Evolutionary conservation across 805 yeast genomes (phyloP).

Genomic region (Debaryomyces hansenii): DNA sequence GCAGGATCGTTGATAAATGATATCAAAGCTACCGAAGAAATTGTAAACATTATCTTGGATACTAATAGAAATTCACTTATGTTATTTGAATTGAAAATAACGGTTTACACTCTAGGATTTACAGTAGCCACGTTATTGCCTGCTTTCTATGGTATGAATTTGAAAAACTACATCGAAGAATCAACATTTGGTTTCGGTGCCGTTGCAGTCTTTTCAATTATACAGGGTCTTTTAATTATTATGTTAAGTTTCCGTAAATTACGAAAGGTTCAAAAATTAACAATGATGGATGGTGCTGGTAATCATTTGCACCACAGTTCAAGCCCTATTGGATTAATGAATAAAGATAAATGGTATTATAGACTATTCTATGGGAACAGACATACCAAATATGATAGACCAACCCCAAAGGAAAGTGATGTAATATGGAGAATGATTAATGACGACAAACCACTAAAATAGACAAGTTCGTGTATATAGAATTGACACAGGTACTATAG

Average conservation of each 20-base stretch:
- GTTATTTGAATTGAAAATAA: slow-evolving; percentile 80
- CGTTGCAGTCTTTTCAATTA: slow-evolving; percentile 51
- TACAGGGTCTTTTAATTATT: slow-evolving; percentile 57
- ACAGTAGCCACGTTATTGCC: slow-evolving; percentile 84
- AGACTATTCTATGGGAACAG: slow-evolving; percentile 27
- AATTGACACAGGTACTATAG: not conserved
- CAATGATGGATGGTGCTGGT: slow-evolving; percentile 46
- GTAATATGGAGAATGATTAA: slow-evolving; percentile 46
- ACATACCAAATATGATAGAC: slow-evolving; percentile 25
- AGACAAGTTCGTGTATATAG: not conserved
- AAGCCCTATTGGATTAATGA: slow-evolving; percentile 8
- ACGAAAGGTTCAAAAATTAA: slow-evolving; percentile 61
- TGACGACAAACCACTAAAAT: slow-evolving; percentile 27
- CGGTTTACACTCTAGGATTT: slow-evolving; percentile 81
- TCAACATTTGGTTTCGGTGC: slow-evolving; percentile 61
- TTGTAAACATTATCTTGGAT: slow-evolving; percentile 86
- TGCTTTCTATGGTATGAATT: slow-evolving; percentile 87
- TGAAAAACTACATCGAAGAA: slow-evolving; percentile 76
- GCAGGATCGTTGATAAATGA: slow-evolving; percentile 81
- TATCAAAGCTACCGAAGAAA: slow-evolving; percentile 88
- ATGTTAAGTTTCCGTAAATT: slow-evolving; percentile 56
- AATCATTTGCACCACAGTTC: slow-evolving; percentile 5
- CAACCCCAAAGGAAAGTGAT: slow-evolving; percentile 37
- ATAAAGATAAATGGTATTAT: slow-evolving; percentile 16
- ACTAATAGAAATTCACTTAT: slow-evolving; percentile 88